Evolutionary conservation across 164 flowering plant species (phyloP).

Genomic region (Paratinospora sagittata): DNA sequence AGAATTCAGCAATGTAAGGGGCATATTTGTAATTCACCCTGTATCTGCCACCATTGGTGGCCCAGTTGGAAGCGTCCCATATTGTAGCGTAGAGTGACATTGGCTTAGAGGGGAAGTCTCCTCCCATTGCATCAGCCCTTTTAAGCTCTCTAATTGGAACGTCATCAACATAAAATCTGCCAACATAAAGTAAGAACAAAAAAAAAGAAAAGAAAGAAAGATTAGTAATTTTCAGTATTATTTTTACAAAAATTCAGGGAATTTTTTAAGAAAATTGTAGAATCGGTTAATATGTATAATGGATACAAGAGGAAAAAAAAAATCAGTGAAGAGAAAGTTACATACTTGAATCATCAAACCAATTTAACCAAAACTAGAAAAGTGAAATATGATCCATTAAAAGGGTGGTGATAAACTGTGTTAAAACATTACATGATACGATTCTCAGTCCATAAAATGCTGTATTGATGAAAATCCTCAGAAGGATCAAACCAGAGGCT

Average conservation of each 20-base stretch:
- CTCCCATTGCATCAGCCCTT: slow-evolving; percentile 60
- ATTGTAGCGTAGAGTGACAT: slow-evolving; percentile 88
- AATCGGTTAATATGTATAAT: too few relatives aligned
- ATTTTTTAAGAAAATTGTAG: too few relatives aligned
- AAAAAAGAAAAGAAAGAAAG: too few relatives aligned
- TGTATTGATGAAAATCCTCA: slow-evolving; percentile 81
- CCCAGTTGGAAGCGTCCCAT: slow-evolving; percentile 95
- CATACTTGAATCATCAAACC: not conserved
- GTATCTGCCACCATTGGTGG: slow-evolving; percentile 82
- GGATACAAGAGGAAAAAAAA: too few relatives aligned
- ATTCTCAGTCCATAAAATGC: slow-evolving; percentile 74
- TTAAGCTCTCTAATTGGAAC: slow-evolving; percentile 67
- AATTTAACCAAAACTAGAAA: not conserved
- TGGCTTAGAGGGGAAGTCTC: slow-evolving; percentile 84
- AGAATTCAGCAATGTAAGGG: slow-evolving; percentile 64
- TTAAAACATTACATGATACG: slow-evolving; percentile 53
- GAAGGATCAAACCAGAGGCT: slow-evolving; percentile 90
- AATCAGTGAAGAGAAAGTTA: too few relatives aligned
- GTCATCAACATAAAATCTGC: slow-evolving; percentile 80
- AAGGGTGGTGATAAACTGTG: not conserved
- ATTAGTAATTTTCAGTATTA: too few relatives aligned
- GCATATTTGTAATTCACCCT: slow-evolving; percentile 75
- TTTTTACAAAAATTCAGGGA: too few relatives aligned
- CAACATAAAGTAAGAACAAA: not conserved
- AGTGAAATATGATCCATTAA: too few relatives aligned